Evolutionary conservation across 768 basidiomycete genomes (phyloP), one percentile per base, ranked within the genome.

Genomic region (Pleurotus tuoliensis): DNA sequence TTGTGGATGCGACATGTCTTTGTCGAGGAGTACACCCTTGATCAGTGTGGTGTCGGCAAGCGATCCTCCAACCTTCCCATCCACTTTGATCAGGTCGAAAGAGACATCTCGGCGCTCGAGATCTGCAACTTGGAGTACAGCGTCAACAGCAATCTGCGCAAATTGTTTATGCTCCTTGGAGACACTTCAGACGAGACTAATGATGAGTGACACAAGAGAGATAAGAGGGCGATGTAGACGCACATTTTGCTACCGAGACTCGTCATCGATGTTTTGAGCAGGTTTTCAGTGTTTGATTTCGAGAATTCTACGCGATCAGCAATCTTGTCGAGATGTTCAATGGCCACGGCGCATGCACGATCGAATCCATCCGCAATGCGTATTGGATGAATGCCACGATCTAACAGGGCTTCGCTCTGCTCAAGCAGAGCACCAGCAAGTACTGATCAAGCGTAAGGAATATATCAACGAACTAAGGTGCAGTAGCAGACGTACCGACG

Each of bases 301-400:
- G 91, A 87, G 75, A 92, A 98, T 50, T 89, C 83, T 62, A 99
- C 87, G 46, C 76, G 82, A 77, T 99, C 97, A 12, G 92, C 92
- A 56, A 97, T 95, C 43, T 82, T 76, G 73, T 98, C 90, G 49
- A 99, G 82, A 61, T 98, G 87, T 64, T 87, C 83, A 45, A 98
- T 85, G 11, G 97, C 97, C 4, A 96, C 88, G 34, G 79, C 66
- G 67, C 97, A 98, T 37, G 97, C 97, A 55, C 84, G 88, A 73
- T 99, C 97, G 70, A 96, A 99, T 34, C 97, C 97, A 71, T 99
- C 97, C 64, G 97, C 97, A 65, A 99, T 98, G 55, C 96, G 88
- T 71, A 98, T 98, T 46, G 97, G 97, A 70, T 99, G 97, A 62
- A 99, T 92, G 34, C 97, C 97, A n/a, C 94, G 82, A 74, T 99